These are phyloP conservation scores for Trametes villosa DNA, from an alignment of 768 basidiomycete species.

Conservation along the genomic window DNA sequence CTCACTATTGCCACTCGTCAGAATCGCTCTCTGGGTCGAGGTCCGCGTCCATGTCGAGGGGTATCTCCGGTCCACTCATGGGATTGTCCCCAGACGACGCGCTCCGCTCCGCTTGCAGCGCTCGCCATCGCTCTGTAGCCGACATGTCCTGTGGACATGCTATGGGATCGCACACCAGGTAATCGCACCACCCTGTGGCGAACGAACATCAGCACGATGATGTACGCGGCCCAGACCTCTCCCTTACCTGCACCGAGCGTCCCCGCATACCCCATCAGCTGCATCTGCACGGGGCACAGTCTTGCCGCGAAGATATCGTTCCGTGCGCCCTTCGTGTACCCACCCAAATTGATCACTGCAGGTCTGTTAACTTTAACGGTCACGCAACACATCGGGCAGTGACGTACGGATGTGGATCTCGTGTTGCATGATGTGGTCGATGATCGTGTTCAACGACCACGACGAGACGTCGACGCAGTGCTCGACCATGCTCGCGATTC, in stretches of 20 bases:
- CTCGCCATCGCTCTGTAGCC: slow-evolving; percentile 37
- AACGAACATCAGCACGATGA: neutral
- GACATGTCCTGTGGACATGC: slow-evolving; percentile 48
- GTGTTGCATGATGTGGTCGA: slow-evolving; percentile 45
- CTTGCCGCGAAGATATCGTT: slow-evolving; percentile 58
- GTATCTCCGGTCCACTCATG: too few relatives aligned
- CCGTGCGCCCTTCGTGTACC: slow-evolving; percentile 56
- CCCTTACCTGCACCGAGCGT: slow-evolving; percentile 44
- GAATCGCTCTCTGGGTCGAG: slow-evolving; percentile 45
- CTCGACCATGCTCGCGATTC: slow-evolving; percentile 46
- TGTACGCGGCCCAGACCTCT: slow-evolving; percentile 14
- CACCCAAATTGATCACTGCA: slow-evolving; percentile 49
- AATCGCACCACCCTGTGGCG: slow-evolving; percentile 50
- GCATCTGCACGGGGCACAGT: slow-evolving; percentile 52
- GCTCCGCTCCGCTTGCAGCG: neutral
- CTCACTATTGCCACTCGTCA: slow-evolving; percentile 50
- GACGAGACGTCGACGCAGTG: slow-evolving; percentile 48
- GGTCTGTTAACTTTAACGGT: too few relatives aligned
- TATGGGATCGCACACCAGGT: slow-evolving; percentile 48
- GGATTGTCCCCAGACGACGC: neutral
- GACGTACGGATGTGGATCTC: slow-evolving; percentile 52
- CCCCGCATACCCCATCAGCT: slow-evolving; percentile 56
- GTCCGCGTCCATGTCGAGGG: slow-evolving; percentile 42
- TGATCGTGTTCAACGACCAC: slow-evolving; percentile 41
- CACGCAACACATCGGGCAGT: too few relatives aligned